These are phyloP conservation scores for Grosmannia serpens DNA, from an alignment of 2,329 filamentous ascomycete species.

Conservation along the genomic window DNA sequence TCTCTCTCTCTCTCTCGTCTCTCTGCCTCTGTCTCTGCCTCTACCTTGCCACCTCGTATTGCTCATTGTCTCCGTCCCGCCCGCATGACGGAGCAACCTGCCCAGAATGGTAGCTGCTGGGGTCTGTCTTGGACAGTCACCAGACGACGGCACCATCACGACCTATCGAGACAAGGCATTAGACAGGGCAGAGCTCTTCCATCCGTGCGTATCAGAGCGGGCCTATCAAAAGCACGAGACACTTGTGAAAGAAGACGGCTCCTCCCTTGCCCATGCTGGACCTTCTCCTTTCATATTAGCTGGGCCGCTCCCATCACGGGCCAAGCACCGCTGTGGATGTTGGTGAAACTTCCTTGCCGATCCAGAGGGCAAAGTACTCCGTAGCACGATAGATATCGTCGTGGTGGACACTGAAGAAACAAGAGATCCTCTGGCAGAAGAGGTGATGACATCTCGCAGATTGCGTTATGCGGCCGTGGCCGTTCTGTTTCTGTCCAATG, in stretches of 20 bases:
- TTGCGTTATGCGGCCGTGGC: too few species aligned
- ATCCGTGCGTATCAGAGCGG: neutral
- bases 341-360: neutral
- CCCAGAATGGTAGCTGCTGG: constrained; percentile 3
- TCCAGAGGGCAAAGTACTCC: too few species aligned
- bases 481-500: too few species aligned
- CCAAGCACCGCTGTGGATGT: too few species aligned
- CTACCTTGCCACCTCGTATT: neutral
- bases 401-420: too few species aligned
- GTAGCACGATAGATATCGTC: too few species aligned
- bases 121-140: neutral
- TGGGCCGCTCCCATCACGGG: neutral
- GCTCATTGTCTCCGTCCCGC: neutral
- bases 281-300: constrained; percentile 9
- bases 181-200: neutral
- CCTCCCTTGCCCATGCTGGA: neutral
- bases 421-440: too few species aligned
- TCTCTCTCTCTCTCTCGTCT: too few species aligned
- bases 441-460: too few species aligned
- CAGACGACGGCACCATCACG: neutral
- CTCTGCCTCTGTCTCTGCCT: too few species aligned
- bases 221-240: neutral
- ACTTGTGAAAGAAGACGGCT: too few species aligned
- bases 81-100: neutral
- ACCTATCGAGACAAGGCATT: too few species aligned